Evolutionary conservation across 2,329 filamentous ascomycete genomes (phyloP).

Genomic region (Karstenula rhodostoma): DNA sequence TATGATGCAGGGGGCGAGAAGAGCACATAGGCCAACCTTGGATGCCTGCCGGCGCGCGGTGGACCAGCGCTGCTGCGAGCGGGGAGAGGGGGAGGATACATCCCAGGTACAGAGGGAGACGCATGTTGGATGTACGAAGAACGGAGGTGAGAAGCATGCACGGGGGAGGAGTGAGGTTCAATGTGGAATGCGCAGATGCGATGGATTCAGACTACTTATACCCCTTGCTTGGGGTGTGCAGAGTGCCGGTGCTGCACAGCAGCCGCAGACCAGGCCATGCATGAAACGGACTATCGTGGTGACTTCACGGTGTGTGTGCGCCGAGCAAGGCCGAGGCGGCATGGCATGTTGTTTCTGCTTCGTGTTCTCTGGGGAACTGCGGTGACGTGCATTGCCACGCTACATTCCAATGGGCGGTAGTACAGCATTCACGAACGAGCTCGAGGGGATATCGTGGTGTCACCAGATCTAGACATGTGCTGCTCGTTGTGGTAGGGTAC

Average conservation of each 20-base stretch:
- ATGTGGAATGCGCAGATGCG: not conserved
- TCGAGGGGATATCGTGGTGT: not conserved
- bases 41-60: conserved; percentile 16
- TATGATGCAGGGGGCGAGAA: not conserved
- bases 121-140: conserved; percentile 20
- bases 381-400: conserved; percentile 15
- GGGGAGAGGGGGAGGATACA: not conserved
- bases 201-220: conserved; percentile 2
- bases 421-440: not conserved
- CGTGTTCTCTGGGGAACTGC: not conserved
- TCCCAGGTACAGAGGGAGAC: conserved; percentile 8
- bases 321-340: not conserved
- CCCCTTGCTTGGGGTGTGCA: conserved; percentile 9
- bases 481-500: not conserved
- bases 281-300: not conserved
- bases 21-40: conserved; percentile 9
- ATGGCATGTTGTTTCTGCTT: not conserved
- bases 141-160: not conserved
- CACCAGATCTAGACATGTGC: not conserved
- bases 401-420: conserved; percentile 21
- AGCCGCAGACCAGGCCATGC: not conserved
- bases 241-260: not conserved
- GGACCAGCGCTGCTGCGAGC: conserved; percentile 1
- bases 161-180: not conserved
- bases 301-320: not conserved